Evolutionary conservation across 306 rosid species (phyloP), one percentile per base, ranked within the genome.

Genomic region (Betula pendula): DNA sequence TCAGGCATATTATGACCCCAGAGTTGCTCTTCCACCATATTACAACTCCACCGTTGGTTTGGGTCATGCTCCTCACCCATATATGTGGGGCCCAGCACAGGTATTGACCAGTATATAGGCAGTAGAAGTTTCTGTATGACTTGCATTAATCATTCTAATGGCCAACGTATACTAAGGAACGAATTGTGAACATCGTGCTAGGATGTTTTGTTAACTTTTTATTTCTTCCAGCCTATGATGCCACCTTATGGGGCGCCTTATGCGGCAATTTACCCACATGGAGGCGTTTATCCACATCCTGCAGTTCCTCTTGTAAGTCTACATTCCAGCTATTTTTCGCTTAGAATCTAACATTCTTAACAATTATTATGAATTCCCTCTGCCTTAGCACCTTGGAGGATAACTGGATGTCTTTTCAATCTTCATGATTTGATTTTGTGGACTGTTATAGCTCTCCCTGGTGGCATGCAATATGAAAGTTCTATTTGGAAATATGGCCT

Each of bases 1-100:
- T 79, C 85, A 93, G 98, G 97, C 97, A 81, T 95, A 90, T 85
- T 95, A 95, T 85, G 97, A 97, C 71, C 91, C 95, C 43, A 86
- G 97, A 82, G 96, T 92, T 76, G 55, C 92, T 73, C 69, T 92
- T 33, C 97, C 96, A 38, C 92, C 97, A 71, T 92, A 87, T 81
- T 95, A 87, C 88, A 95, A 86, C 83, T 73, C 97, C 24, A 88
- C 93, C 25, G 85, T 84, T 62, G 87, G 91, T 78, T 80, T 96
- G 33, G 97, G 94, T 77, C 99, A 90, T 44, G 84, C 96, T 70
- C 96, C 96, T 74, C 99, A 89, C 74, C 97, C 99, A 60, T 95
- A 89, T 77, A 90, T 95, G 91, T 92, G 99, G 99, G 93, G 91
- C 5, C 92, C 99, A 68, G 92, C 98, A 50, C 99, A 95, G 96